Evolutionary conservation across 2,329 filamentous ascomycete genomes (phyloP), one percentile per base, ranked within the genome.

Genomic region (Chaetomiaceae sp.): DNA sequence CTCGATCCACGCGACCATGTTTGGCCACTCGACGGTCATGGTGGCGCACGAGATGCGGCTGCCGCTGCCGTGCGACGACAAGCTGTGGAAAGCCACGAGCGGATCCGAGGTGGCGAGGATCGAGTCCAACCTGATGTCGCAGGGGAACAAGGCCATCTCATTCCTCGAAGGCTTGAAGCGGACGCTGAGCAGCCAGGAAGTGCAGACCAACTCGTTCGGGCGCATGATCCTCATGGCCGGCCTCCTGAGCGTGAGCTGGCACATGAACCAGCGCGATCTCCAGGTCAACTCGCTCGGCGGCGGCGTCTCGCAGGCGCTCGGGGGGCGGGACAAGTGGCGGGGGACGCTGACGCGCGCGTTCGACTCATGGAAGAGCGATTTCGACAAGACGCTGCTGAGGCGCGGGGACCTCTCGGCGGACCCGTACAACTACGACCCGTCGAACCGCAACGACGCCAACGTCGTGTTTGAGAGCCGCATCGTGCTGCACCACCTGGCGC

Each of bases 1-100:
- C 66, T 95, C 91, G 4, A 95, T 91, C 2, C 93, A 99, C 67
- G 90, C 91, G 1, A 96, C 90, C 23, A 96, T 99, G 87, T 97
- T 97, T 68, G 93, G 92, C 0, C 93, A 97, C 68, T 93, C 91
- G 3, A 92, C 89, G 0, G 90, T 95, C 38, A 96, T 97, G 92
- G 90, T 95, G 7, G 90, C 91, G 2, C 91, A 97, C 62, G 93
- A 97, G 68, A 89, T 99, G 81, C 83, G 89, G 44, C 76, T 97
- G 8, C 89, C 90, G 0, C 70, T 99, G 38, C 93, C 93, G 0
- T 97, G 92, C 64, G 91, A 97, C 59, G 93, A 97, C 65, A 82
- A 86, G 4, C 72, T 97, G 10, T 99, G 93, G 93, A 87, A 86
- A 50, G 93, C 93, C 4, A 88, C 86, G 3, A 96, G 85, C 66